These are phyloP conservation scores for Nicotiana noctiflora DNA, from an alignment of 257 asterid species.

Conservation along the genomic window DNA sequence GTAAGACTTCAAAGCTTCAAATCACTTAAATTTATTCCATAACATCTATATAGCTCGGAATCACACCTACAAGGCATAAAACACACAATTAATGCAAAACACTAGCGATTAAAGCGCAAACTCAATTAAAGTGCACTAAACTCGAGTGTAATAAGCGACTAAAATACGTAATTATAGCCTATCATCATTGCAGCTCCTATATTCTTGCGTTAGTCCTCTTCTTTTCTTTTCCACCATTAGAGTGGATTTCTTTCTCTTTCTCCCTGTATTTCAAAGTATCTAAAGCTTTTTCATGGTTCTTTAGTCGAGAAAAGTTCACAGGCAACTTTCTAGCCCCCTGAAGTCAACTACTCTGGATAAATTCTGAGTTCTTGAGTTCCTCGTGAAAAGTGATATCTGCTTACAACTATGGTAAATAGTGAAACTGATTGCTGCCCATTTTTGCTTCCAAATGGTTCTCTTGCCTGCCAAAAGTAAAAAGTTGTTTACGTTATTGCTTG, in stretches of 20 bases:
- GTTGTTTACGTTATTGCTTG: not conserved
- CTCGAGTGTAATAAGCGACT: no score
- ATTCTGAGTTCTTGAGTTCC: not conserved
- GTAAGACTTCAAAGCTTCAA: no score
- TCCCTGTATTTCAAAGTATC: not conserved
- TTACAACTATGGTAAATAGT: not conserved
- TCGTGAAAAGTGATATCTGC: not conserved
- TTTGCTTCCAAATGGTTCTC: not conserved
- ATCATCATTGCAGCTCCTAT: not conserved
- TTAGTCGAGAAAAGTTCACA: not conserved
- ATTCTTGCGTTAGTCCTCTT: not conserved
- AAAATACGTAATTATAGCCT: no score
- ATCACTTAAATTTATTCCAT: no score
- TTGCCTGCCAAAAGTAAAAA: not conserved
- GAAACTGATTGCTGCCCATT: not conserved
- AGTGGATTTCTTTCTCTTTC: not conserved
- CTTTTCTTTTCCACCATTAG: not conserved
- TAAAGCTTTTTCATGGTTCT: not conserved
- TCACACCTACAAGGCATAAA: no score
- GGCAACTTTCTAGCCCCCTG: not conserved
- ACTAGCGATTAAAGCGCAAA: no score
- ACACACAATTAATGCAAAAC: no score
- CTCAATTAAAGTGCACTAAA: no score
- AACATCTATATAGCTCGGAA: no score
- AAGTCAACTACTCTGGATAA: not conserved